Conservation (phyloP, 23 red algal species). For the Gracilaria domingensis region DNA sequence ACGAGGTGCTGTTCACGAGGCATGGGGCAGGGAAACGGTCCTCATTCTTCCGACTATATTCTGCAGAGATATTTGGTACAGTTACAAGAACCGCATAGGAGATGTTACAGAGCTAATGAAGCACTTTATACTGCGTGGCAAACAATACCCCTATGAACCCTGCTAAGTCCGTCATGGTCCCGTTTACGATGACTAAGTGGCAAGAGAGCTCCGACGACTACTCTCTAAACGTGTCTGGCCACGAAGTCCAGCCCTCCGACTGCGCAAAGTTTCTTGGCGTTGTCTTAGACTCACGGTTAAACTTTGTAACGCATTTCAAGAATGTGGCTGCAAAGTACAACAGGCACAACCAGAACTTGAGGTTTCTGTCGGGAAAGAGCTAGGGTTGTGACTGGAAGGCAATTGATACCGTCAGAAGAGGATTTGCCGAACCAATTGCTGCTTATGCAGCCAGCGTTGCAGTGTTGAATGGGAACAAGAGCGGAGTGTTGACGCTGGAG, state of each 20-base stretch:
- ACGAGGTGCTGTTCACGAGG: too few species aligned
- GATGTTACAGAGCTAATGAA: too few species aligned
- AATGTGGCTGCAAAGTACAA: background rate
- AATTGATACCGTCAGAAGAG: background rate
- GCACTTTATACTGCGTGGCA: background rate
- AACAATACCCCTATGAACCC: conserved; percentile 19
- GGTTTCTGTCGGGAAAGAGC: background rate
- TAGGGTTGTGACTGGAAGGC: background rate
- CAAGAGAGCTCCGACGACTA: background rate
- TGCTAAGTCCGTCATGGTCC: background rate
- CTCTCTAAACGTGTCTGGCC: background rate
- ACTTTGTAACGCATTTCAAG: background rate
- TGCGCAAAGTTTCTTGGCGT: conserved; percentile 10
- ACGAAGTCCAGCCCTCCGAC: background rate
- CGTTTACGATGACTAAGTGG: background rate
- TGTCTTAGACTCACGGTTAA: background rate
- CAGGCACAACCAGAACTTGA: background rate
- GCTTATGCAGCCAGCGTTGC: background rate
- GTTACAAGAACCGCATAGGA: too few species aligned
- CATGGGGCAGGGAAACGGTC: too few species aligned
- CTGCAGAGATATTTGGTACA: too few species aligned
- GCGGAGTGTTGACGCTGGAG: background rate
- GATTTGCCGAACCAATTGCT: conserved; percentile 14
- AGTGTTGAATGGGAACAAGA: background rate
- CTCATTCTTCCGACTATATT: too few species aligned